A percentile compares a stretch with the other conserved stretches of the same genome.
These are phyloP conservation scores for Botrytis pseudocinerea DNA, from an alignment of 2,329 filamentous ascomycete genomes.

Conservation along the genomic window DNA sequence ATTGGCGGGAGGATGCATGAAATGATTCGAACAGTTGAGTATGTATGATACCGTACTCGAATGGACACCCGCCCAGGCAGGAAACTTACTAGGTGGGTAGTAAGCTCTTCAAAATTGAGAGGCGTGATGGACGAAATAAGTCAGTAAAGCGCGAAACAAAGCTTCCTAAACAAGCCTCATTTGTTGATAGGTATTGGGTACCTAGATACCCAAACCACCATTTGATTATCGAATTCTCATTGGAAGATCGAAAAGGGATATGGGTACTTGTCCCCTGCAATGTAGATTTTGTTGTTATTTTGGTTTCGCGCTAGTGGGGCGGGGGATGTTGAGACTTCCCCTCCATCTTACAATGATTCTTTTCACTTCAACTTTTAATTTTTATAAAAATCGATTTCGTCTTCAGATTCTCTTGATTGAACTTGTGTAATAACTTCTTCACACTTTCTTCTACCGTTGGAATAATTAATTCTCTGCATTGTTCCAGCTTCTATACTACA, in stretches of 20 bases:
- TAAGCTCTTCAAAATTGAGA: not conserved
- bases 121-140: not conserved
- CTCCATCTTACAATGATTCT: not conserved
- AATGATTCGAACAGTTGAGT: not conserved
- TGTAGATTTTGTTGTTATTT: not conserved
- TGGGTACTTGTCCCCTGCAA: not conserved
- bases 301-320: slow-evolving; percentile 4
- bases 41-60: not conserved
- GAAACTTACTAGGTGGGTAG: not conserved
- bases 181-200: not conserved
- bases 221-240: not conserved
- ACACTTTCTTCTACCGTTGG: not conserved
- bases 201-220: not conserved
- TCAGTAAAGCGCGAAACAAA: not conserved
- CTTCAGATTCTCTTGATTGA: not conserved
- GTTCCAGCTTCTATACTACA: not conserved
- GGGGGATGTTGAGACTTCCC: not conserved
- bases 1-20: not conserved
- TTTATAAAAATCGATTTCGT: not conserved
- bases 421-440: not conserved
- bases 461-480: not conserved
- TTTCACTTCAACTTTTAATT: not conserved
- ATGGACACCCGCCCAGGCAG: not conserved
- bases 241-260: not conserved
- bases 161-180: not conserved